Evolutionary conservation across 805 yeast genomes (phyloP), one percentile per base, ranked within the genome.

Genomic region (Kodamaea jinghongensis): DNA sequence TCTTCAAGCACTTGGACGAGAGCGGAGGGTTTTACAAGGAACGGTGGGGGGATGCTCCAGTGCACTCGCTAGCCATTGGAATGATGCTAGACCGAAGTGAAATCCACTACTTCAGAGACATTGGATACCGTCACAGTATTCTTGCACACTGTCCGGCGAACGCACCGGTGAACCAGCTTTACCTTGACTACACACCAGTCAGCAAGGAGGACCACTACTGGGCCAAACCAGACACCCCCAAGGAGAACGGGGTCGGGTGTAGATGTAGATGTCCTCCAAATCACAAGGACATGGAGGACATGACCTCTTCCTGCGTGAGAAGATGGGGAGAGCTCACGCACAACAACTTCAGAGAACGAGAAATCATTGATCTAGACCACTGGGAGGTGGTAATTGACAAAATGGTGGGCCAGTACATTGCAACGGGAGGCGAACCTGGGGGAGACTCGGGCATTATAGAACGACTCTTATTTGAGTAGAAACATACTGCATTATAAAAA

Each of bases 31-130:
- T 87, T 52, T 88, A 86, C 58, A 88, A 88, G 52, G 96, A 89
- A 58, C 64, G 96, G 42, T 87, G 96, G 96, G 96, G 96, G 3
- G 96, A 87, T 65, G 96, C 95, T 0, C 96, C 96, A 0, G 93
- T 87, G 0, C 93, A 86, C 56, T 78, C 89, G 2, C 53, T 88
- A 31, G 96, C 90, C 0, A 59, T 86, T 23, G 76, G 79, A 6
- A 55, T 86, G 39, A 84, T 88, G 55, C 85, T 81, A 5, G 88
- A 83, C 49, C 80, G 76, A 47, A 59, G 67, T 7, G 71, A 75
- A 38, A 70, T 89, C 27, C 96, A 88, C 55, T 88, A 95, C 91
- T 89, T 89, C 55, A 73, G 87, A 55, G 95, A 86, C 52, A 81
- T 86, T 39, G 95, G 93, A 0, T 86, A 86, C 55, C 67, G 64